A percentile compares a stretch with the other conserved stretches of the same genome.
Conservation (phyloP, 345 rosid species). For the Geranium rotundifolium region DNA sequence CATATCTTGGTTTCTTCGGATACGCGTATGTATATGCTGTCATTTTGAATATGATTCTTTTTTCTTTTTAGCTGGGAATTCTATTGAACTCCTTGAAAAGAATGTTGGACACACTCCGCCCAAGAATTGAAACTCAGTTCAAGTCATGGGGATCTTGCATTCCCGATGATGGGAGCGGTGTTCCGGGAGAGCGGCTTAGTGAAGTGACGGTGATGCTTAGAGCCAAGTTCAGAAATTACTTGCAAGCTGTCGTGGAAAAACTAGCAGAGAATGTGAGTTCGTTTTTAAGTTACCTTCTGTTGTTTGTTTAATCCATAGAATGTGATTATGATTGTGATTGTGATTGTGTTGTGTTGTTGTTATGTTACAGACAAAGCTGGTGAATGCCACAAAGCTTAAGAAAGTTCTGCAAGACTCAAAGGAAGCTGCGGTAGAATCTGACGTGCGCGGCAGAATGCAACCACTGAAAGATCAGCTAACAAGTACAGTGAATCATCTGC, state of each 20-base stretch:
- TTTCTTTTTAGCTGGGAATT: slow-evolving; percentile 56
- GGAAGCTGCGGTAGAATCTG: slow-evolving; percentile 74
- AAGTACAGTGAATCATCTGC: slow-evolving; percentile 68
- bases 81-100: slow-evolving; percentile 88
- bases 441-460: slow-evolving; percentile 66
- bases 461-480: slow-evolving; percentile 74
- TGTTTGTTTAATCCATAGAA: background rate
- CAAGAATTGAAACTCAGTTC: slow-evolving; percentile 69
- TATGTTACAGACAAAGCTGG: slow-evolving; percentile 56
- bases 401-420: slow-evolving; percentile 91
- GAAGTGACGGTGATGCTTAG: slow-evolving; percentile 94
- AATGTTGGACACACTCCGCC: slow-evolving; percentile 78
- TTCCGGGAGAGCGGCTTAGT: slow-evolving; percentile 83
- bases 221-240: slow-evolving; percentile 74
- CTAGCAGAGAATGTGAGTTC: slow-evolving; percentile 83
- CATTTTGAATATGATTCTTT: slow-evolving; percentile 11
- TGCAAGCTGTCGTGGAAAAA: slow-evolving; percentile 88
- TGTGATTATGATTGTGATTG: background rate
- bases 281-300: background rate
- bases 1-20: slow-evolving; percentile 1
- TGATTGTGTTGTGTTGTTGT: background rate
- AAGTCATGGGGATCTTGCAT: slow-evolving; percentile 93
- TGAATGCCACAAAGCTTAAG: slow-evolving; percentile 68
- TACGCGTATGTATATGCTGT: slow-evolving; percentile 6
- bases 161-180: slow-evolving; percentile 68